Base-by-base conservation (phyloP, 768 basidiomycete genomes). In the Tulasnella calospora region DNA sequence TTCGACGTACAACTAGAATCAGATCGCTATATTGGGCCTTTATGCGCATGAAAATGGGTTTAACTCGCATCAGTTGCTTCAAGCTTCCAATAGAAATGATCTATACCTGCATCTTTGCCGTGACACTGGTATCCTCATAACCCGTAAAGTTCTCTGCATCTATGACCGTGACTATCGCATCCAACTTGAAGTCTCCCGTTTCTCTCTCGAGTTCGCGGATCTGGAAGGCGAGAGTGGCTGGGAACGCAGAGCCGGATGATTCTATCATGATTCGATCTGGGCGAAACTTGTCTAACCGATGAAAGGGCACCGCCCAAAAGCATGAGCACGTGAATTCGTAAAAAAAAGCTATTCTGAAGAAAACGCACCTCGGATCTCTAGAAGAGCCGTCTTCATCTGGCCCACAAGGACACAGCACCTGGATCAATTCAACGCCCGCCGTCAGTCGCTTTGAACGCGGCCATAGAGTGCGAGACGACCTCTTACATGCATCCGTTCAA, bases 341-440 rank as follows among this genome's bases (percentile, higher is more conserved):
- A 61, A 38, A 13, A 57, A 80, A 23, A 74, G 35, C 17, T n/a
- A 21, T 3, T 7, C 6, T 15, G 17, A 40, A 46, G 33, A 27
- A 21, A 38, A 83, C 84, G 47, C 81, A 91, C 92, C 92, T 86
- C 91, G 88, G 79, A 98, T 96, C 83, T 98, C 96, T 40, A 95
- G 83, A 61, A 98, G 85, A 5, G 96, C 96, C 10, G 87, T 94
- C 84, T 96, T 92, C 91, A 98, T 96, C 82, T 96, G 94, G 2
- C 96, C 96, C 27, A 98, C 95, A 47, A 98, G 89, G 1, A 97
- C 93, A 82, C 95, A 96, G 81, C 95, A 96, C 90, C 94, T 95
- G 71, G 6, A 33, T 33, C 33, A 27, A 55, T n/a, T 38, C 61
- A 35, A 71, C 44, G 35, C 44, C 46, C 33, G n/a, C 61, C 72